phyloP scores from a whole-genome alignment of 73 alveolate genomes.

The Paramecium sexaurelia region DNA sequence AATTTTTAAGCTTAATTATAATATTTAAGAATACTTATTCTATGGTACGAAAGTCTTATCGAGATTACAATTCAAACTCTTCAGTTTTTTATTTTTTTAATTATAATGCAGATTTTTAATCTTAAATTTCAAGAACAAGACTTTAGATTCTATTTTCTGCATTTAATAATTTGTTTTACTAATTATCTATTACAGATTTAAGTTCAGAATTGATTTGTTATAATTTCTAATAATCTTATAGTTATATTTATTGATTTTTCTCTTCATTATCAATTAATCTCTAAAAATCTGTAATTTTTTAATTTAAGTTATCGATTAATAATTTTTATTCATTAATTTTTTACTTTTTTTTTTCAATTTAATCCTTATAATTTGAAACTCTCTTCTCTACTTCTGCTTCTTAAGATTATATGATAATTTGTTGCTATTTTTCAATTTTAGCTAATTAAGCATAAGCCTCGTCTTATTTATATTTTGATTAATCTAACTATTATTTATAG shows the following conservation, averaged over 20 bases:
- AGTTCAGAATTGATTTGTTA: not conserved
- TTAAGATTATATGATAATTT: not conserved
- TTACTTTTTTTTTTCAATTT: conserved; percentile 11
- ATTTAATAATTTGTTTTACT: not conserved
- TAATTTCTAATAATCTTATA: not conserved
- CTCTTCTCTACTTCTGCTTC: not conserved
- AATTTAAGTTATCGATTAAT: not conserved
- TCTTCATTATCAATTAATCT: conserved; percentile 31
- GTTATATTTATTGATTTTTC: not conserved
- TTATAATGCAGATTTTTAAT: not conserved
- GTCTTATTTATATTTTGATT: not conserved
- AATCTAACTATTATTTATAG: conserved; percentile 6
- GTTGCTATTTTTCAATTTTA: not conserved
- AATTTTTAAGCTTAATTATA: not conserved
- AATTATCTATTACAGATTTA: not conserved
- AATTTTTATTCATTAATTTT: not conserved
- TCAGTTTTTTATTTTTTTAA: not conserved
- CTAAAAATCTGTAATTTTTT: not conserved
- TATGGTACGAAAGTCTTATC: conserved; percentile 11
- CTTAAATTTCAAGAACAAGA: conserved; percentile 13
- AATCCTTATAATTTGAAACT: not conserved
- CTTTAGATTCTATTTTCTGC: conserved; percentile 14
- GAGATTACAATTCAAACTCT: not conserved
- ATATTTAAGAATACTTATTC: conserved; percentile 10
- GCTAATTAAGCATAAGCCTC: not conserved